phyloP scores from a whole-genome alignment of 176 grass and related monocot genomes.

The Ananas comosus region DNA sequence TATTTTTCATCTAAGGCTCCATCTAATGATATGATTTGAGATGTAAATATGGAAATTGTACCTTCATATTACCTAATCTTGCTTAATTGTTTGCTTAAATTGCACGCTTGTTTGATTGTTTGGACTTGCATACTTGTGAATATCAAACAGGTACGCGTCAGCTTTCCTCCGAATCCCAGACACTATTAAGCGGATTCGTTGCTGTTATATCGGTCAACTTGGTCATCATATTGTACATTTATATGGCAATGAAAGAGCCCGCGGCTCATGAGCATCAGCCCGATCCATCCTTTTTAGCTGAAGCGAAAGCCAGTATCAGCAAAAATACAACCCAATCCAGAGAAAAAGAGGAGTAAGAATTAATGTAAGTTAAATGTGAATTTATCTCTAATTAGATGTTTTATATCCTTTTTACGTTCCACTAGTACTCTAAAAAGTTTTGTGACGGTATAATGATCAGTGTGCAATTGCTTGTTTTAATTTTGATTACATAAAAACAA shows the following conservation, averaged over 20 bases:
- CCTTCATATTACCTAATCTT: background rate
- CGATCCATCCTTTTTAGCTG: constrained; percentile 74
- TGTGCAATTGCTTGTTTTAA: no score
- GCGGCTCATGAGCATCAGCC: constrained; percentile 51
- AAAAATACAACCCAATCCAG: constrained; percentile 40
- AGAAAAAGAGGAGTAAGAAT: constrained; percentile 65
- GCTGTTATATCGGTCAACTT: constrained; percentile 83
- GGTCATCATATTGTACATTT: constrained; percentile 73
- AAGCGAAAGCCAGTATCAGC: constrained; percentile 74
- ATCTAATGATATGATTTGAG: background rate
- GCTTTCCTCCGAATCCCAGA: constrained; percentile 57
- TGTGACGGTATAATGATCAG: no score
- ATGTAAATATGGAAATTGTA: background rate
- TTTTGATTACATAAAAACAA: no score
- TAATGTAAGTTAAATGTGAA: constrained; percentile 2
- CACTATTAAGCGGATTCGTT: constrained; percentile 69
- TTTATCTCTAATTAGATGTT: background rate
- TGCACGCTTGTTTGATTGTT: background rate
- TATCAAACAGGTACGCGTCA: constrained; percentile 36
- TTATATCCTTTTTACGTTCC: background rate
- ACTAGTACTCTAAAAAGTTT: background rate
- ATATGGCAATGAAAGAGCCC: constrained; percentile 76
- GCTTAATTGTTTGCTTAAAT: background rate
- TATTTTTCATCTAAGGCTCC: no score
- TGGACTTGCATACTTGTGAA: background rate